Evolutionary conservation across 345 rosid genomes (phyloP).

Genomic region (Brassica nigra): DNA sequence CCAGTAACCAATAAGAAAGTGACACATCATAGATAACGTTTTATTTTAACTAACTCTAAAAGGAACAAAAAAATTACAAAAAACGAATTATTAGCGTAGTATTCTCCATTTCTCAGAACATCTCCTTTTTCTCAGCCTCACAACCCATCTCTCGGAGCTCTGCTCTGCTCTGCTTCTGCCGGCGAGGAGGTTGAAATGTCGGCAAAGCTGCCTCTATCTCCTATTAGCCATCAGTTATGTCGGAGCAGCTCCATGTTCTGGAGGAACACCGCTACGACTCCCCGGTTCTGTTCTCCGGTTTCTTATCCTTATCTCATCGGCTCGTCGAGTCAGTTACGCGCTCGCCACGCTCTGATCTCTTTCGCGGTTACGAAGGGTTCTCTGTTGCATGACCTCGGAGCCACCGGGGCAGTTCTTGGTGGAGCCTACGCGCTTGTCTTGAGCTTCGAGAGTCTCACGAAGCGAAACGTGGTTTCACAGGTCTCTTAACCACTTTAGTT

Average conservation of each 20-base stretch:
- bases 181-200: conserved; percentile 7
- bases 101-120: background rate
- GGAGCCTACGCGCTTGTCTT: conserved; percentile 77
- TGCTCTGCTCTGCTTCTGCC: background rate
- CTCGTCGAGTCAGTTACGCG: conserved; percentile 17
- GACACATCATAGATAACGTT: conserved; percentile 25
- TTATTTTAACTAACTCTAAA: background rate
- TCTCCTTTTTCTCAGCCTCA: background rate
- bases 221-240: conserved; percentile 23
- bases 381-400: conserved; percentile 63
- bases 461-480: conserved; percentile 64
- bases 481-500: conserved; percentile 26
- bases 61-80: background rate
- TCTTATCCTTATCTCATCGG: conserved; percentile 24
- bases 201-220: conserved; percentile 7
- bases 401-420: conserved; percentile 65
- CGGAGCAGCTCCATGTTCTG: conserved; percentile 11
- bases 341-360: conserved; percentile 23
- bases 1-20: conserved; percentile 10
- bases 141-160: background rate
- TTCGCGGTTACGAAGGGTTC: conserved; percentile 22
- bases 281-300: conserved; percentile 29
- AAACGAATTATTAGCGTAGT: background rate
- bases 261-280: background rate
- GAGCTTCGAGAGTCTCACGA: conserved; percentile 66